These are phyloP conservation scores for Penicillium lagena DNA, from an alignment of 495 filamentous ascomycete genomes.

Conservation along the genomic window DNA sequence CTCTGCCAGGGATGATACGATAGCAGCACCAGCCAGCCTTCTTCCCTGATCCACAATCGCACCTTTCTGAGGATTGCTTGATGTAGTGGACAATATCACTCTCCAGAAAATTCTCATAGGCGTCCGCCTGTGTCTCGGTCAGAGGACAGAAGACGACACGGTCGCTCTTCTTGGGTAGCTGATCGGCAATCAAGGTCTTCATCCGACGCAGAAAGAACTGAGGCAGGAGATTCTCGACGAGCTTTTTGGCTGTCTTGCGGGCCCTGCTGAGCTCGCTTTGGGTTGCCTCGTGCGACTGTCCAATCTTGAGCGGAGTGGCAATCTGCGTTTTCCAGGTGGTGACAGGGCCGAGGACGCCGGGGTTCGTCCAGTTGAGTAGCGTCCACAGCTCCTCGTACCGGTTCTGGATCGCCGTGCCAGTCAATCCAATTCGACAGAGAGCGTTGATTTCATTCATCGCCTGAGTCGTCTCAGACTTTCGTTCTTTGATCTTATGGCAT, in stretches of 20 bases:
- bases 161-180: slow-evolving; percentile 94
- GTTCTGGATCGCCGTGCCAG: slow-evolving; percentile 96
- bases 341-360: slow-evolving; percentile 74
- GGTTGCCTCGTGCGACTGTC: slow-evolving; percentile 93
- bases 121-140: slow-evolving; percentile 73
- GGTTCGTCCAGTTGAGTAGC: slow-evolving; percentile 93
- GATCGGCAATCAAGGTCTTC: slow-evolving; percentile 87
- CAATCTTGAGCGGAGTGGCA: slow-evolving; percentile 70
- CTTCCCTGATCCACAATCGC: slow-evolving; percentile 62
- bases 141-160: slow-evolving; percentile 92
- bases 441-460: slow-evolving; percentile 91
- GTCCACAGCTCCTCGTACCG: slow-evolving; percentile 98
- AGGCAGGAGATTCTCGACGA: slow-evolving; percentile 84
- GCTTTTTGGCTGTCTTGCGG: slow-evolving; percentile 73
- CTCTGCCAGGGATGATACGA: slow-evolving; percentile 47
- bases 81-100: slow-evolving; percentile 68
- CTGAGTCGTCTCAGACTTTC: slow-evolving; percentile 66
- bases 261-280: slow-evolving; percentile 72
- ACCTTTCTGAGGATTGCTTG: slow-evolving; percentile 56
- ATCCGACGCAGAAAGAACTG: slow-evolving; percentile 89
- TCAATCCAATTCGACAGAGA: slow-evolving; percentile 87
- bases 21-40: slow-evolving; percentile 83
- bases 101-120: slow-evolving; percentile 75
- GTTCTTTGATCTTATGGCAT: slow-evolving; percentile 87
- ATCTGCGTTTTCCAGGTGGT: slow-evolving; percentile 73